A percentile compares a stretch with the other conserved stretches of the same genome.
These are phyloP conservation scores for Guyanaporus albipodus DNA, from an alignment of 768 basidiomycete genomes.

Conservation along the genomic window DNA sequence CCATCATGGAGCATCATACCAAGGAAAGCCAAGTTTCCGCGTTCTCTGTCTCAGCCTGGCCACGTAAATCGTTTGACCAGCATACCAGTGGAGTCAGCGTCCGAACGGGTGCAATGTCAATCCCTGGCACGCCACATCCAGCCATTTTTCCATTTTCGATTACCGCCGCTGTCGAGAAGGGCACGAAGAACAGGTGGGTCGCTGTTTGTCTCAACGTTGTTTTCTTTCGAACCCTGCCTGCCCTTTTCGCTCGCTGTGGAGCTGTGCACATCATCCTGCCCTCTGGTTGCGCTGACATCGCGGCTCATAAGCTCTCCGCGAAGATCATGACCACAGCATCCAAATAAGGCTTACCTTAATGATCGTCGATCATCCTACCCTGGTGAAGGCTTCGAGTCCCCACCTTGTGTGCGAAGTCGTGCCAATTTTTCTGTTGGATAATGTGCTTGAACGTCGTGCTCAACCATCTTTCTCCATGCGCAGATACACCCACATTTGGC, in stretches of 20 bases:
- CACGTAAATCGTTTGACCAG: slow-evolving; percentile 6
- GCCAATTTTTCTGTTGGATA: no score
- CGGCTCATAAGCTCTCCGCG: not conserved
- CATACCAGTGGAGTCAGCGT: not conserved
- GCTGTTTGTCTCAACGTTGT: no score
- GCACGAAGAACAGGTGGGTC: slow-evolving; percentile 82
- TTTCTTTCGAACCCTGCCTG: no score
- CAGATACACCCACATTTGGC: slow-evolving; percentile 96
- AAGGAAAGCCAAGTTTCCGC: slow-evolving; percentile 43
- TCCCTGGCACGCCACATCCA: slow-evolving; percentile 17
- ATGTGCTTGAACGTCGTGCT: not conserved
- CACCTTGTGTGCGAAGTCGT: not conserved
- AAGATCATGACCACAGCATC: not conserved
- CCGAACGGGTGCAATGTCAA: slow-evolving; percentile 13
- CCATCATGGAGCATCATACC: slow-evolving; percentile 88
- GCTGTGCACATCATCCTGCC: no score
- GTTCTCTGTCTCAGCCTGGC: not conserved
- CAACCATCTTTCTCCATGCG: not conserved
- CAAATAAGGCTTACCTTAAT: not conserved
- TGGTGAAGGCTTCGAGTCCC: not conserved
- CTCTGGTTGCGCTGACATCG: not conserved
- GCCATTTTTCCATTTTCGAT: slow-evolving; percentile 79
- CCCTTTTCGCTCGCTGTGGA: no score
- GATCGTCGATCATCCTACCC: slow-evolving; percentile 5
- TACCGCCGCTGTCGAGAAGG: slow-evolving; percentile 93